These are phyloP conservation scores for Lodderomyces margitis DNA, from an alignment of 1,139 yeast species.

Conservation along the genomic window DNA sequence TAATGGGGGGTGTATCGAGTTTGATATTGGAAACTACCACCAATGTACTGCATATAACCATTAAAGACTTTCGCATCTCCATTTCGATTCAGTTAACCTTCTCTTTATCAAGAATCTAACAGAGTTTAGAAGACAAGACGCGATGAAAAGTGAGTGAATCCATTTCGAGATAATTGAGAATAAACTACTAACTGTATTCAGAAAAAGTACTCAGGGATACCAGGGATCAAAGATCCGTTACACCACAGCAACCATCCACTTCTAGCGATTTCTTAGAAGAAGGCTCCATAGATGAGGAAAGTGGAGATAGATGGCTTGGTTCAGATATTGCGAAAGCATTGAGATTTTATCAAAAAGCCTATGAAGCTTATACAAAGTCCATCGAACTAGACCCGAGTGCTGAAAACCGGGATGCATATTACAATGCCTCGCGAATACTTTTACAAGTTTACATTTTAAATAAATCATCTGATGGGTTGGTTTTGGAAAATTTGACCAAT, in stretches of 20 bases:
- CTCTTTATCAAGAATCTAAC: too few species aligned
- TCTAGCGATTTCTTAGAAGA: constrained; percentile 47
- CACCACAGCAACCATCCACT: constrained; percentile 26
- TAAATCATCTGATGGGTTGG: constrained; percentile 41
- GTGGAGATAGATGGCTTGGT: constrained; percentile 58
- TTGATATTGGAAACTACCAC: too few species aligned
- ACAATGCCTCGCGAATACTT: constrained; percentile 48
- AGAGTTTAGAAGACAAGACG: too few species aligned
- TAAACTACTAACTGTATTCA: constrained; percentile 14
- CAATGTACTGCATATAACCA: too few species aligned
- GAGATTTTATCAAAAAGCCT: constrained; percentile 53
- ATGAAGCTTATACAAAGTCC: constrained; percentile 32
- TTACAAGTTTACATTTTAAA: constrained; percentile 42
- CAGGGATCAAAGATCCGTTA: constrained; percentile 12
- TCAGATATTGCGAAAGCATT: constrained; percentile 53
- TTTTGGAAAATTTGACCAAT: constrained; percentile 33
- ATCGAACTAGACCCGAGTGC: constrained; percentile 17
- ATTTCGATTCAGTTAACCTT: too few species aligned
- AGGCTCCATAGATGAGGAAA: constrained; percentile 52
- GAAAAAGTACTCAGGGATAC: constrained; percentile 15
- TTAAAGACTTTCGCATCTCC: too few species aligned
- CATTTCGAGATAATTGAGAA: too few species aligned
- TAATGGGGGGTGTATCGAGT: too few species aligned
- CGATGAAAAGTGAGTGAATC: constrained; percentile 3
- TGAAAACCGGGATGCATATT: constrained; percentile 35